Evolutionary conservation across 495 filamentous ascomycete genomes (phyloP).

Genomic region (Aspergillus baeticus): DNA sequence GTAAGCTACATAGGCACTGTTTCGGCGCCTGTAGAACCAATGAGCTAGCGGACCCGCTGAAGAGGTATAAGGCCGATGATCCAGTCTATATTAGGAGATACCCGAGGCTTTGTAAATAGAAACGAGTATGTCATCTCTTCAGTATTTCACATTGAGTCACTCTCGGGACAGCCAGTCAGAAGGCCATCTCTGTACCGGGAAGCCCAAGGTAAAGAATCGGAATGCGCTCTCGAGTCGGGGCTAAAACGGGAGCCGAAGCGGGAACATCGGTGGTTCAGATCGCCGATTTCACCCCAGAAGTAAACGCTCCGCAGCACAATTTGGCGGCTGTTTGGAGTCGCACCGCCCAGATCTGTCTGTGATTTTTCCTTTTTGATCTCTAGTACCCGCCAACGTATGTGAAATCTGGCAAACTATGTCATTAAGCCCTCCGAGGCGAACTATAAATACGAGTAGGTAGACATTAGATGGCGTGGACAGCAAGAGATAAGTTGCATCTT

Average conservation of each 20-base stretch:
- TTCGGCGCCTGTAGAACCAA: neutral
- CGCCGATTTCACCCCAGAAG: neutral
- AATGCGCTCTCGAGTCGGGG: neutral
- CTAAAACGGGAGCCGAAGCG: neutral
- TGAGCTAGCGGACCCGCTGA: no score
- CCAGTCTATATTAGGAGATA: no score
- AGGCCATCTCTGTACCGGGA: no score
- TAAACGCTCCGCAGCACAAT: neutral
- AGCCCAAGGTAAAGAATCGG: neutral
- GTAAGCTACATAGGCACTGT: neutral
- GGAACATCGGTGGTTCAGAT: neutral
- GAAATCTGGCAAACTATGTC: no score
- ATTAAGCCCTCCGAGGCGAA: neutral
- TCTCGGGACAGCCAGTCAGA: no score
- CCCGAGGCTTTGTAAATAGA: no score
- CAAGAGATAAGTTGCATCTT: neutral
- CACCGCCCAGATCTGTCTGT: no score
- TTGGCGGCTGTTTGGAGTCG: no score
- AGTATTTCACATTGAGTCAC: neutral
- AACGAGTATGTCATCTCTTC: neutral
- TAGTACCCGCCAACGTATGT: no score
- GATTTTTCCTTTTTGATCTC: no score
- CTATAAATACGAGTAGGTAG: conserved; percentile 10
- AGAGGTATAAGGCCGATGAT: no score
- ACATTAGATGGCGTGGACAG: neutral